Base-by-base conservation (phyloP, 257 asterid species). In the Przewalskia tangutica region DNA sequence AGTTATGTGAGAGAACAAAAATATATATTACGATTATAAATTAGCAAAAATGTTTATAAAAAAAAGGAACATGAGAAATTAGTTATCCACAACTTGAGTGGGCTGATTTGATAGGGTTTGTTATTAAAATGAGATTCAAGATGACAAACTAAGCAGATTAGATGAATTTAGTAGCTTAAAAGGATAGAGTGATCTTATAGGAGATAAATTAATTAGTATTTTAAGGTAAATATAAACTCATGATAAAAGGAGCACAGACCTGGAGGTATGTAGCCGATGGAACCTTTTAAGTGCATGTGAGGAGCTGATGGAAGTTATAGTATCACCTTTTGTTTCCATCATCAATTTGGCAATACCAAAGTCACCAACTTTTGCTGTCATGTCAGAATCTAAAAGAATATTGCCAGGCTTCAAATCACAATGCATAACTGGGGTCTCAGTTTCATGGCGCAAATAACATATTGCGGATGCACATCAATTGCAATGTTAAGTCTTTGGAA, bases 221-320 rank as follows among this genome's bases (percentile, higher is more conserved):
- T 48, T 10, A 3, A 14, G 4, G 9, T 66, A 32, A 44, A 66
- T 20, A 13, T 6, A 44, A 73, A 63, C 12, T 18, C 13, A 51
- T 12, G 12, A 51, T 12, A n/a, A 54, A 34, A 60, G 16, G 58
- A 53, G n/a, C n/a, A 68, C 84, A 36, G 11, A 89, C 97, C 97
- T 89, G 95, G 94, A 75, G 95, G 92, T 40, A 91, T 90, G 86
- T 92, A 91, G 78, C 97, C 95, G 23, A 92, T 90, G 54, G 97
- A 87, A 42, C 94, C 97, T 83, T n/a, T 85, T 91, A 11, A 92
- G 90, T 40, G 85, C 68, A 82, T 89, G 84, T 27, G 89, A 63
- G 75, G 86, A 86, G 84, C 89, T 92, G 38, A 86, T 62, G 7
- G 89, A 87, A 73, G 68, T 50, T 55, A 83, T 86, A 8, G 23